A percentile compares a stretch with the other conserved stretches of the same genome.
phyloP scores from a whole-genome alignment of 2,329 filamentous ascomycete species.

The Epichloe amarillans region DNA sequence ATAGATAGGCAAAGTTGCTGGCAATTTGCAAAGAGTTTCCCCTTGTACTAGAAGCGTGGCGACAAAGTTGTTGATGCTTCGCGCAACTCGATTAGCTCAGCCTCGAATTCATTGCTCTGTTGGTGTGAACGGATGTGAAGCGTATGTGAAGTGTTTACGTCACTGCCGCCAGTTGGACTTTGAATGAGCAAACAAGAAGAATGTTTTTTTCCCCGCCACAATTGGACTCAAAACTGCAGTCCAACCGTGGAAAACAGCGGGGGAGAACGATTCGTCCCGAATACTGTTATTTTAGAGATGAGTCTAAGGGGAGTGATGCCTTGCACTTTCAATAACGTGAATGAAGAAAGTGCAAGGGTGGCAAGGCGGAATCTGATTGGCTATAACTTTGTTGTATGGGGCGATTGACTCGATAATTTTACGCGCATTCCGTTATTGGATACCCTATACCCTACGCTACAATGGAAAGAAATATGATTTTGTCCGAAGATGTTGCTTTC shows the following conservation, averaged over 20 bases:
- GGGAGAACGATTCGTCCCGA: neutral
- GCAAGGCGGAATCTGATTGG: slow-evolving; percentile 1
- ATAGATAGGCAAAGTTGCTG: neutral
- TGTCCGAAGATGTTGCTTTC: too few relatives aligned
- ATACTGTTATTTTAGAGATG: neutral
- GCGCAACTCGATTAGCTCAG: neutral
- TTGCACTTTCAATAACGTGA: neutral
- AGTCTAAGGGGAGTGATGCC: neutral
- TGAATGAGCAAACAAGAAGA: neutral
- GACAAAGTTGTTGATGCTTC: neutral
- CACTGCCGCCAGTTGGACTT: neutral
- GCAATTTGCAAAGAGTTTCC: neutral
- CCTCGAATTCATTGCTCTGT: neutral
- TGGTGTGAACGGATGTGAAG: neutral
- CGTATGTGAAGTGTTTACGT: neutral
- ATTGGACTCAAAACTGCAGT: too few relatives aligned
- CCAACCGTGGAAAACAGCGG: neutral
- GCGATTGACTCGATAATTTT: too few relatives aligned
- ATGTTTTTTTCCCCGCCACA: too few relatives aligned
- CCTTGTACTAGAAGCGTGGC: neutral
- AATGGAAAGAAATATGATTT: too few relatives aligned
- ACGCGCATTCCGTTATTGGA: too few relatives aligned
- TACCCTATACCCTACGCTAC: too few relatives aligned
- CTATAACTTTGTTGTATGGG: neutral
- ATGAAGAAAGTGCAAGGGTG: neutral